Conservation (phyloP, 768 basidiomycete species). For the Porpolomopsis calyptriformis region DNA sequence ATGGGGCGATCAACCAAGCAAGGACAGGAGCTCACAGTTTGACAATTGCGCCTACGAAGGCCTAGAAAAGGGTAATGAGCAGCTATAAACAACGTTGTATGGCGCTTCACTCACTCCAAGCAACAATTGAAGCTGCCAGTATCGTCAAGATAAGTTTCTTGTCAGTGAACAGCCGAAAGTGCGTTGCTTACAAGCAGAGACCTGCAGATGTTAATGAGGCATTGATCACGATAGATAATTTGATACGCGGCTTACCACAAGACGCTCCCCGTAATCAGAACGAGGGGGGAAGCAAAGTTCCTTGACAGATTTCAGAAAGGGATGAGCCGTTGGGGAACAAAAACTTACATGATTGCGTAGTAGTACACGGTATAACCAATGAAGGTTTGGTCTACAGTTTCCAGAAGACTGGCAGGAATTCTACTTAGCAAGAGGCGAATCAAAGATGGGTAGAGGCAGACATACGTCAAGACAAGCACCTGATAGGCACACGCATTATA, state of each 20-base stretch:
- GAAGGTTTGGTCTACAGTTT: conserved; percentile 38
- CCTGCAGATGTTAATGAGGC: background rate
- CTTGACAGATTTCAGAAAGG: conserved; percentile 17
- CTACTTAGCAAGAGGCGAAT: conserved; percentile 19
- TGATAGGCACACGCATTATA: background rate
- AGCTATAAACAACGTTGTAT: background rate
- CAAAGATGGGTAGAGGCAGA: background rate
- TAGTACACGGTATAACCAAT: conserved; percentile 40
- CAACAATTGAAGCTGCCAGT: conserved; percentile 21
- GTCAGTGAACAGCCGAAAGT: background rate
- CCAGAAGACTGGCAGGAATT: conserved; percentile 30
- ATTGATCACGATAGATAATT: background rate
- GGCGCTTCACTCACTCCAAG: conserved; percentile 21
- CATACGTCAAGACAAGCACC: background rate
- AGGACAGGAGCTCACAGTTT: conserved; percentile 32
- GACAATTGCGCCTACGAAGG: conserved; percentile 40
- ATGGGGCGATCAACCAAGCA: background rate
- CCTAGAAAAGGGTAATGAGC: conserved; percentile 17
- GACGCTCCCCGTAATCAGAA: conserved; percentile 18
- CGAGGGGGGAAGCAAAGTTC: conserved; percentile 24
- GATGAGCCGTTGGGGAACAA: background rate
- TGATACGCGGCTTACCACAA: conserved; percentile 21
- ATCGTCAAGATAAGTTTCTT: conserved; percentile 7
- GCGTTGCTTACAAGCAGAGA: background rate
- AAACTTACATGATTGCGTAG: conserved; percentile 42